These are phyloP conservation scores for Stephania japonica DNA, from an alignment of 164 flowering plant species.

Conservation along the genomic window DNA sequence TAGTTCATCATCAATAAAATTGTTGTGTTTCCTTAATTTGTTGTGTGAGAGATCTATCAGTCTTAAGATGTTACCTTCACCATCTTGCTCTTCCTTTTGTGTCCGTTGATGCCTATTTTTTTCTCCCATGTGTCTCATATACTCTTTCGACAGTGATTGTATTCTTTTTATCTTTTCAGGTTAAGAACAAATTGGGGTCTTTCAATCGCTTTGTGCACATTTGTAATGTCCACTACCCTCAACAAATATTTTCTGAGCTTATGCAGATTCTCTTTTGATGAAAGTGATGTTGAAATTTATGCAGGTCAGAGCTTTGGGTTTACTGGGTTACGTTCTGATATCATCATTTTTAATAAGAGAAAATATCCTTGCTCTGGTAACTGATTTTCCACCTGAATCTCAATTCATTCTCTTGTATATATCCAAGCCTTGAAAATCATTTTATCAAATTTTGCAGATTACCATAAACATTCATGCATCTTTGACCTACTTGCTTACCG, in stretches of 20 bases:
- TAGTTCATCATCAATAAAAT: too few species aligned
- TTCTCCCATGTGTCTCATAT: not conserved
- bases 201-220: conserved; percentile 65
- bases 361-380: conserved; percentile 87
- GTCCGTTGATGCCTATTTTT: not conserved
- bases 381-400: not conserved
- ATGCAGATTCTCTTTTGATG: conserved; percentile 5
- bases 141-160: not conserved
- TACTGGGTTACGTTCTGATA: conserved; percentile 65
- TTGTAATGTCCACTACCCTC: conserved; percentile 35
- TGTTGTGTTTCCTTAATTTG: too few species aligned
- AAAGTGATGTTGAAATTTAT: conserved; percentile 12
- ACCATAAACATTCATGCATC: conserved; percentile 82
- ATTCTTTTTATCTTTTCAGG: conserved; percentile 41
- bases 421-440: not conserved
- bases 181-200: conserved; percentile 59
- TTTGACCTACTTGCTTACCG: conserved; percentile 55
- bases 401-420: not conserved
- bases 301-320: conserved; percentile 82
- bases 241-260: conserved; percentile 4
- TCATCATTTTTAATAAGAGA: conserved; percentile 88
- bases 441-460: conserved; percentile 48
- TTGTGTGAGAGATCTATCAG: too few species aligned
- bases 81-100: not conserved
- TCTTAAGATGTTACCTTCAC: not conserved